Conservation (phyloP, 2,329 filamentous ascomycete genomes). For the Spiromastix sp. region DNA sequence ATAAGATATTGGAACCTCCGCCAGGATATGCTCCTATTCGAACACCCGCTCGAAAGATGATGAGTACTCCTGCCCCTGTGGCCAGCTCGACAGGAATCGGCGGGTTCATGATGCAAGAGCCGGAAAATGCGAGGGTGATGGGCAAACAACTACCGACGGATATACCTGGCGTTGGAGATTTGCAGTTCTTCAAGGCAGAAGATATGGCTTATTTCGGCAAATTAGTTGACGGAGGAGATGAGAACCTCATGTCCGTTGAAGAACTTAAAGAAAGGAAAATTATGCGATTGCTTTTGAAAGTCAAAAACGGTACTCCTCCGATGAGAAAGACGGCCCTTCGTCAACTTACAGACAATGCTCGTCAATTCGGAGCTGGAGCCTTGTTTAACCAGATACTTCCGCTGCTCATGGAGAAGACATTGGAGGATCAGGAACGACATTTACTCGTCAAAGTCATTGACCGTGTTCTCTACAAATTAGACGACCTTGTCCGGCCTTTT, state of each 20-base stretch:
- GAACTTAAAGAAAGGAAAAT: conserved; percentile 98
- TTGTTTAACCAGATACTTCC: conserved; percentile 97
- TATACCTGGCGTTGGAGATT: conserved; percentile 87
- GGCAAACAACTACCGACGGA: conserved; percentile 85
- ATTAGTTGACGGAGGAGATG: conserved; percentile 85
- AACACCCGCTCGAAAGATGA: conserved; percentile 63
- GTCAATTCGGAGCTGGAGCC: conserved; percentile 85
- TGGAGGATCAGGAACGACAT: conserved; percentile 97
- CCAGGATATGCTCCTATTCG: conserved; percentile 82
- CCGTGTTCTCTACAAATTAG: conserved; percentile 94
- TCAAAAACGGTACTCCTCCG: conserved; percentile 97
- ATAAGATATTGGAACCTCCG: conserved; percentile 82
- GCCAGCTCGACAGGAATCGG: conserved; percentile 48
- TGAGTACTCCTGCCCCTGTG: conserved; percentile 59
- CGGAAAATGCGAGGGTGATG: conserved; percentile 68
- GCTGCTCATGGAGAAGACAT: conserved; percentile 91
- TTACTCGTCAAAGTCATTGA: conserved; percentile 98
- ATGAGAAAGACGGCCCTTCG: conserved; percentile 97
- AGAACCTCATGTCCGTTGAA: conserved; percentile 83
- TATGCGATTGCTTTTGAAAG: conserved; percentile 90
- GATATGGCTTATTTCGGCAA: conserved; percentile 99
- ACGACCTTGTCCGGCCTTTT: conserved; percentile 89
- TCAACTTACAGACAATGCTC: conserved; percentile 94
- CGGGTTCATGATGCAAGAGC: conserved; percentile 97
- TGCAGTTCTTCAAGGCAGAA: conserved; percentile 97